Evolutionary conservation across 306 rosid genomes (phyloP), one percentile per base, ranked within the genome.

Genomic region (Macrotyloma uniflorum): DNA sequence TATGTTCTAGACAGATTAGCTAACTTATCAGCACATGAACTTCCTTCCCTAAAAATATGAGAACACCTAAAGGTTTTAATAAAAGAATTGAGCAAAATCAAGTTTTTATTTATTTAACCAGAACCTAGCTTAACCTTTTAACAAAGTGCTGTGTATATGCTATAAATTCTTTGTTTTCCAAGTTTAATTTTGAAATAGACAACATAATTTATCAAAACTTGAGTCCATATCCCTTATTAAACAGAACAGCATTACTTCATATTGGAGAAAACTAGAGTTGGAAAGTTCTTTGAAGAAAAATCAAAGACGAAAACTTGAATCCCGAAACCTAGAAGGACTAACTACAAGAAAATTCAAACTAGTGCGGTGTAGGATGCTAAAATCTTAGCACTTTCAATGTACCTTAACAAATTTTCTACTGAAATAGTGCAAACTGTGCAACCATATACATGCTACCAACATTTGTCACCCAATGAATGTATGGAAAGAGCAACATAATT

Each of bases 281-380:
- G 40, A 49, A 26, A 15, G 45, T 6, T 2, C 45, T 10, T 42
- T 3, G 72, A 35, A 58, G 40, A 35, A 23, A 69, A 70, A 38
- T 6, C 58, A 26, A 45, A 67, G 30, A 61, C 32, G 26, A 57
- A 55, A 46, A 33, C 78, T 61, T 49, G 67, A 82, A 62, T 75
- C 57, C 72, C 73, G 51, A 43, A 26, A 70, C 26, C 67, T 72
- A 64, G 38, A 36, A 36, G 32, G 65, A 16, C 75, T 22, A 46
- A 13, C 51, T 23, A 53, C 5, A 65, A 57, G 45, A 67, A 55
- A 58, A 58, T 3, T 72, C 20, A 20, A 58, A 45, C 33, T 46
- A 55, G 40, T 30, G 40, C 23, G 43, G 26, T 33, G 51, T 15
- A 68, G 45, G 70, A 55, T 63, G 59, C 65, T 12, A 67, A 53